phyloP scores from a whole-genome alignment of 2,329 filamentous ascomycete genomes.

The Colletotrichum ledebouriae region DNA sequence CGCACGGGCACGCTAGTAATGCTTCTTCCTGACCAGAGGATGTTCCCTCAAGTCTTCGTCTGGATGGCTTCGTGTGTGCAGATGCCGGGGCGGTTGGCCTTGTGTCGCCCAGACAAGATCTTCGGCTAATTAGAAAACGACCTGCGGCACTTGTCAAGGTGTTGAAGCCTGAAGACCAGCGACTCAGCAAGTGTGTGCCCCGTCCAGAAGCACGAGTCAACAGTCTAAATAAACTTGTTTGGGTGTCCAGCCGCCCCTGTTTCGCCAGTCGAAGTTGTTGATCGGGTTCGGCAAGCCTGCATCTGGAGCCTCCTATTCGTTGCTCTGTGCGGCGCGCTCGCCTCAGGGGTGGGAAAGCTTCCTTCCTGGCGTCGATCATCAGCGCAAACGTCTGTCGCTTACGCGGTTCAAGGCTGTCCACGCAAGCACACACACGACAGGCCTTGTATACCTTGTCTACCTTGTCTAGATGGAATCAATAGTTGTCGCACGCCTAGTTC shows the following conservation, averaged over 20 bases:
- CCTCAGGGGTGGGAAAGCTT: conserved; percentile 26
- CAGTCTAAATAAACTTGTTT: conserved; percentile 16
- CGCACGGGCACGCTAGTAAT: not conserved
- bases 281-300: conserved; percentile 11
- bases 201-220: conserved; percentile 20
- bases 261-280: conserved; percentile 13
- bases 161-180: not conserved
- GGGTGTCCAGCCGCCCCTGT: conserved; percentile 20
- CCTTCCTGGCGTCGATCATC: conserved; percentile 36
- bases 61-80: conserved; percentile 9
- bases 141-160: conserved; percentile 14
- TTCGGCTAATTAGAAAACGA: conserved; percentile 1
- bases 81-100: conserved; percentile 2
- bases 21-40: not conserved
- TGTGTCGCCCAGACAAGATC: conserved; percentile 19
- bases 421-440: not conserved
- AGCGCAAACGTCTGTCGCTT: conserved; percentile 5
- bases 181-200: conserved; percentile 10
- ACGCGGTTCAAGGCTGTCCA: not conserved
- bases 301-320: not conserved
- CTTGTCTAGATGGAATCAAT: not conserved
- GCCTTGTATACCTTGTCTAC: not conserved
- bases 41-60: not conserved
- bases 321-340: conserved; percentile 31
- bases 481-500: conserved; percentile 26